Conservation (phyloP, 805 yeast species). For the Ogataea methanolica region DNA sequence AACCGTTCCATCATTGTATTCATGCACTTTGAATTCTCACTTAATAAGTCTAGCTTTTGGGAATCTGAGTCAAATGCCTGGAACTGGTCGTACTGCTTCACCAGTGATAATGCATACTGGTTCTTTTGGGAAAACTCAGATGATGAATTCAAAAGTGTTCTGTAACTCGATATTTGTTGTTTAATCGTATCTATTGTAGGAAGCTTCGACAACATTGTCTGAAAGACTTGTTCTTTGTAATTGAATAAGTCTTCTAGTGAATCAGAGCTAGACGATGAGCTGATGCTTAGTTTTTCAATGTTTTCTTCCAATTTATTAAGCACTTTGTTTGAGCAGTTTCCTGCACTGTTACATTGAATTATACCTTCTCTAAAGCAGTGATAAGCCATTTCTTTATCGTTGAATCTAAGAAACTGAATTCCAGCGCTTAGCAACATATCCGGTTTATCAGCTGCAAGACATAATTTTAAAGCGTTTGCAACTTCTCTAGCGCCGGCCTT, state of each 20-base stretch:
- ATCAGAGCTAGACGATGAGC: no score
- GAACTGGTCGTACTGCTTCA: neutral
- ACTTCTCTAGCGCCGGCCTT: constrained; percentile 17
- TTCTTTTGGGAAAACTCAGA: neutral
- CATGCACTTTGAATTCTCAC: neutral
- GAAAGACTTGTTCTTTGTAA: no score
- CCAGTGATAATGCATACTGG: neutral
- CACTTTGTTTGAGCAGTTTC: constrained; percentile 5
- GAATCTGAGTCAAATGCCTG: neutral
- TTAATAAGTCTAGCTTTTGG: constrained; percentile 5
- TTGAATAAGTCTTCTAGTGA: no score
- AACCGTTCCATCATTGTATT: constrained; percentile 5
- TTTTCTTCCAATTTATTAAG: constrained; percentile 7
- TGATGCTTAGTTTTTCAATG: constrained; percentile 2
- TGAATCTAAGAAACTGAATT: constrained; percentile 10
- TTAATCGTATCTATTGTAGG: no score
- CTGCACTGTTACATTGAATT: constrained; percentile 12
- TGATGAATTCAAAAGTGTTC: no score
- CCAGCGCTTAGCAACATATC: constrained; percentile 12
- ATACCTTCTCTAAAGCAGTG: constrained; percentile 15
- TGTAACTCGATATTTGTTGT: no score
- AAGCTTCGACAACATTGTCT: no score
- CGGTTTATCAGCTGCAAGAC: constrained; percentile 10
- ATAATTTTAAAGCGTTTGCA: constrained; percentile 11
- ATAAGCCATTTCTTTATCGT: constrained; percentile 9